phyloP scores from a whole-genome alignment of 441 rosid genomes.

The Erysimum cheiri region DNA sequence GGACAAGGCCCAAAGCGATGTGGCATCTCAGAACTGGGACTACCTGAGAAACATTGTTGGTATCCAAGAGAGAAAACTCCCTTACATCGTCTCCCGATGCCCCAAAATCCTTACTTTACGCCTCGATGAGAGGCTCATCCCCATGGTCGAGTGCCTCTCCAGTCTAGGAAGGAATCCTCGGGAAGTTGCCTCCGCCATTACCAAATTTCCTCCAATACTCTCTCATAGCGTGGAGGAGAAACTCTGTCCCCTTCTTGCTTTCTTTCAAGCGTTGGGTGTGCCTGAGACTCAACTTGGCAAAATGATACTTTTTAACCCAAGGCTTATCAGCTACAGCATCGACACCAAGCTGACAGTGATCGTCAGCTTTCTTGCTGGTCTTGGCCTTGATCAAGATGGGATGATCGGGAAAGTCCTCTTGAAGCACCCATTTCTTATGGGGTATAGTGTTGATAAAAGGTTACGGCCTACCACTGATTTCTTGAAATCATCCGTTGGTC shows the following conservation, averaged over 20 bases:
- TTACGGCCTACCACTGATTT: slow-evolving; percentile 80
- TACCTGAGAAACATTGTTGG: slow-evolving; percentile 78
- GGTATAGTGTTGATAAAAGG: slow-evolving; percentile 84
- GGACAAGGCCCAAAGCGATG: slow-evolving; percentile 58
- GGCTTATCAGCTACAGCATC: slow-evolving; percentile 94
- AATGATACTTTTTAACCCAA: slow-evolving; percentile 78
- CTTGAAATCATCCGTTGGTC: slow-evolving; percentile 65
- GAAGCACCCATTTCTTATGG: slow-evolving; percentile 86
- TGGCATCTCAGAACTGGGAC: slow-evolving; percentile 86
- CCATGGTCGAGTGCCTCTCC: slow-evolving; percentile 86
- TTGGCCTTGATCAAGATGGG: slow-evolving; percentile 77
- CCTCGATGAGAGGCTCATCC: slow-evolving; percentile 76
- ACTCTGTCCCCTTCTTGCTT: slow-evolving; percentile 95
- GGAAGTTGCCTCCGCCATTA: slow-evolving; percentile 82
- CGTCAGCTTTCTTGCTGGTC: slow-evolving; percentile 70
- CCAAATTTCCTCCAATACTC: slow-evolving; percentile 84
- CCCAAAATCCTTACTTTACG: slow-evolving; percentile 84
- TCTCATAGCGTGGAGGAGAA: slow-evolving; percentile 93
- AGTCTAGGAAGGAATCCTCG: slow-evolving; percentile 64
- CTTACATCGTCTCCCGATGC: slow-evolving; percentile 73
- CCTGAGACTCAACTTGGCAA: slow-evolving; percentile 89
- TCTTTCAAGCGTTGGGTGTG: slow-evolving; percentile 85
- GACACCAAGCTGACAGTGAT: slow-evolving; percentile 68
- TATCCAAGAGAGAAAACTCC: slow-evolving; percentile 87
- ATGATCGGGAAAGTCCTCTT: slow-evolving; percentile 77